These are phyloP conservation scores for Calonectria pseudoreteaudii DNA, from an alignment of 2,329 filamentous ascomycete genomes.

Conservation along the genomic window DNA sequence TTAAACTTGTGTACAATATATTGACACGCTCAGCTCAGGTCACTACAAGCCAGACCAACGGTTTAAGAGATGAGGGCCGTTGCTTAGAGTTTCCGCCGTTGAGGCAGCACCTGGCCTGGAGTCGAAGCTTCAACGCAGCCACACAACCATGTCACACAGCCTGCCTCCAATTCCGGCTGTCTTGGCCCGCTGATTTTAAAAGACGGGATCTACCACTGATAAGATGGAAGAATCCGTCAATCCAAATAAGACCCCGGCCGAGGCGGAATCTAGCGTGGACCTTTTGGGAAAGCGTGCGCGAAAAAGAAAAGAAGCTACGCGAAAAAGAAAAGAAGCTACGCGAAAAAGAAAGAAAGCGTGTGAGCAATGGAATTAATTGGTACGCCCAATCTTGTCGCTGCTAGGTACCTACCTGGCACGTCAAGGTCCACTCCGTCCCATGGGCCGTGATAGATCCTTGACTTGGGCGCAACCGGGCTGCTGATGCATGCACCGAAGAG, in stretches of 20 bases:
- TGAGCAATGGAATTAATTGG: not conserved
- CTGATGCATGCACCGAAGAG: conserved; percentile 1
- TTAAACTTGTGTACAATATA: not conserved
- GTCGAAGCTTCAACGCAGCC: conserved; percentile 1
- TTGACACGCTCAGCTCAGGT: not conserved
- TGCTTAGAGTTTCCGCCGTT: conserved; percentile 14
- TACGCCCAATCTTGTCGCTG: not conserved
- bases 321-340: conserved; percentile 16
- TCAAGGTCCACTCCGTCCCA: not conserved
- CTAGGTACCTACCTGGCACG: not conserved
- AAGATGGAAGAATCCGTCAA: not conserved
- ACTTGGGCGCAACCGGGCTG: not conserved
- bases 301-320: conserved; percentile 16
- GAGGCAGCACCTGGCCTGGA: not conserved
- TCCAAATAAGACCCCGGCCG: not conserved
- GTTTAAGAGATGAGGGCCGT: not conserved
- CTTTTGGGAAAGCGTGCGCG: not conserved
- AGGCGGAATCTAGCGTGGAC: not conserved
- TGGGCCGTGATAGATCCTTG: not conserved
- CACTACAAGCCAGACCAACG: not conserved
- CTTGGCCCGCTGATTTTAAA: not conserved
- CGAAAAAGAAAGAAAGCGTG: conserved; percentile 14
- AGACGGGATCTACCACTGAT: not conserved
- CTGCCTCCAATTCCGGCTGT: not conserved
- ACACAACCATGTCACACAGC: not conserved